Conservation (phyloP, 2,329 filamentous ascomycete genomes). For the Cadophora sp. region DNA sequence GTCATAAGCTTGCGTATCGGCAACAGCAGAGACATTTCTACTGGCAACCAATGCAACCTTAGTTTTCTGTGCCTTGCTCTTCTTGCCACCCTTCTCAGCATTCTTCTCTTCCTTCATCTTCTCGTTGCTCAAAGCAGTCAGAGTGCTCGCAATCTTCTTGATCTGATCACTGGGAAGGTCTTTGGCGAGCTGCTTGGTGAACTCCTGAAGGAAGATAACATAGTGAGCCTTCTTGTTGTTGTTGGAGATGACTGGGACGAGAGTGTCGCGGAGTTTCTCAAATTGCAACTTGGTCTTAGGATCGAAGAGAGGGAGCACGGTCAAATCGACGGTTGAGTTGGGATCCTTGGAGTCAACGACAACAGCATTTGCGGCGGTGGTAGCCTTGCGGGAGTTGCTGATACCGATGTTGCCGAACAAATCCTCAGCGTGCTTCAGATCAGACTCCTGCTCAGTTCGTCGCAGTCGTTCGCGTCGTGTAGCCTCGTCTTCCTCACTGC, state of each 20-base stretch:
- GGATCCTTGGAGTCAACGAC: constrained; percentile 77
- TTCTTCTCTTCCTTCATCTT: constrained; percentile 99
- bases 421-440: constrained; percentile 89
- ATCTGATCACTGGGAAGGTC: constrained; percentile 92
- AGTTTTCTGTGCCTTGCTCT: constrained; percentile 94
- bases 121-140: constrained; percentile 94
- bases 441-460: constrained; percentile 83
- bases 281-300: constrained; percentile 89
- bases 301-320: constrained; percentile 83
- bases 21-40: constrained; percentile 59
- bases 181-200: constrained; percentile 84
- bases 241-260: constrained; percentile 77
- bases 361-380: constrained; percentile 69
- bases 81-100: constrained; percentile 93
- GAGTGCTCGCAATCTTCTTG: constrained; percentile 88
- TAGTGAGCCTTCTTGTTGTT: constrained; percentile 92
- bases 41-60: constrained; percentile 81
- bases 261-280: constrained; percentile 74
- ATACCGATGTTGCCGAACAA: constrained; percentile 81
- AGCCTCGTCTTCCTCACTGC: constrained; percentile 74
- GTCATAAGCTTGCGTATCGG: constrained; percentile 81
- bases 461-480: constrained; percentile 76
- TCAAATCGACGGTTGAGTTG: constrained; percentile 80
- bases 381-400: constrained; percentile 68
- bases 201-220: constrained; percentile 87